Base-by-base conservation (phyloP, 257 asterid species). In the Plectranthus barbatus region DNA sequence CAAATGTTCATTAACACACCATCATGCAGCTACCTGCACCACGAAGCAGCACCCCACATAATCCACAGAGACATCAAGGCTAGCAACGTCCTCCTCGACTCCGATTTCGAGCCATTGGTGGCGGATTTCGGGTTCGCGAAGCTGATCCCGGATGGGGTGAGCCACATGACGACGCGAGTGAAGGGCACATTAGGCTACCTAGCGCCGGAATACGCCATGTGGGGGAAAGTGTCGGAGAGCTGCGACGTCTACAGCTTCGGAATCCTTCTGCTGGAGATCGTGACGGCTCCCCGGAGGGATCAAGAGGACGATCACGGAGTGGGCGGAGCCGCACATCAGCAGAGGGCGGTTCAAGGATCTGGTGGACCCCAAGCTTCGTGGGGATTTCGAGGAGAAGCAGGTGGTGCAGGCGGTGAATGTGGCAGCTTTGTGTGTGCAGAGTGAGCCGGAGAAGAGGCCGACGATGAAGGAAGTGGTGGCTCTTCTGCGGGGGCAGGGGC, bases 61-160 rank as follows among this genome's bases (percentile, higher is more conserved):
- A 88, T 88, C 55, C 96, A 88, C 62, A 57, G 96, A 72, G 96
- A 88, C 79, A 83, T 88, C 36, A 85, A 88, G 60, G 96, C 96
- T 2, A 88, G 96, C 84, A 88, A 88, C 12, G 89, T 88, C 18
- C 84, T 88, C 9, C 49, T 88, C 33, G 94, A 85, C 70, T 78
- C 87, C 0, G 80, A 85, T 8, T 83, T 81, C 74, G 72, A 80
- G 0, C 75, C 90, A 46, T 85, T 85, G 58, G 91, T 88, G 7
- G 96, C 96, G 0, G 96, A 88, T 80, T 88, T 88, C 3, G 96
- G 96, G 2, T 88, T 88, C 18, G 94, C 94, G 1, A 88, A 85
- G 64, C 73, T 85, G 12, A 70, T 85, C 8, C 96, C 96, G 0
- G 91, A 85, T 6, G 96, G 96, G 1, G 94, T 88, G 1, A 65